Percentiles rank a stretch among this genome's conserved stretches.
Conservation (phyloP, 306 rosid genomes). For the Vachellia collinsii region DNA sequence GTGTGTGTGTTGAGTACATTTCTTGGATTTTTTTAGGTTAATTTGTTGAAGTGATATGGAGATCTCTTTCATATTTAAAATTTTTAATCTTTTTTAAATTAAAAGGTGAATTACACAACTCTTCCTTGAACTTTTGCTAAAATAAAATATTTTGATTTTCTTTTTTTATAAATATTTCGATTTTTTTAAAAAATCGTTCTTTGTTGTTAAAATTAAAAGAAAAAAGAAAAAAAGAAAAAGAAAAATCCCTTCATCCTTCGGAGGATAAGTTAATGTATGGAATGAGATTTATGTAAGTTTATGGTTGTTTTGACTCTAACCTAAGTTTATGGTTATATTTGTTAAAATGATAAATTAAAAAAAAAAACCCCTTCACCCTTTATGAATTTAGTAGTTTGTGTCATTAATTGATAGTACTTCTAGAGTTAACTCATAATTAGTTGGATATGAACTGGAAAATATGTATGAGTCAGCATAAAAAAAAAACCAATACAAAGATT, state of each 20-base stretch:
- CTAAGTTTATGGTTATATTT: no score
- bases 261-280: not conserved
- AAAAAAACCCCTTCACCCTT: no score
- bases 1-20: no score
- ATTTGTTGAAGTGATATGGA: not conserved
- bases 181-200: not conserved
- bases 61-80: not conserved
- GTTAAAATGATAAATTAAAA: no score
- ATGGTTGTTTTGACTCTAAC: not conserved
- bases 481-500: not conserved
- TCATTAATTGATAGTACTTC: not conserved
- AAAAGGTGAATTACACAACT: not conserved
- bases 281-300: not conserved
- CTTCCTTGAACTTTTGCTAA: not conserved
- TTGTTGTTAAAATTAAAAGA: no score
- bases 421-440: not conserved
- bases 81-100: not conserved
- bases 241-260: not conserved
- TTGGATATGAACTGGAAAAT: not conserved
- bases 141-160: not conserved
- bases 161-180: no score
- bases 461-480: not conserved
- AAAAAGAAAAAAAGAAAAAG: no score
- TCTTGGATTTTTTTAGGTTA: not conserved
- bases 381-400: not conserved